phyloP scores from a whole-genome alignment of 495 filamentous ascomycete genomes.

The Penicillium ucsense region DNA sequence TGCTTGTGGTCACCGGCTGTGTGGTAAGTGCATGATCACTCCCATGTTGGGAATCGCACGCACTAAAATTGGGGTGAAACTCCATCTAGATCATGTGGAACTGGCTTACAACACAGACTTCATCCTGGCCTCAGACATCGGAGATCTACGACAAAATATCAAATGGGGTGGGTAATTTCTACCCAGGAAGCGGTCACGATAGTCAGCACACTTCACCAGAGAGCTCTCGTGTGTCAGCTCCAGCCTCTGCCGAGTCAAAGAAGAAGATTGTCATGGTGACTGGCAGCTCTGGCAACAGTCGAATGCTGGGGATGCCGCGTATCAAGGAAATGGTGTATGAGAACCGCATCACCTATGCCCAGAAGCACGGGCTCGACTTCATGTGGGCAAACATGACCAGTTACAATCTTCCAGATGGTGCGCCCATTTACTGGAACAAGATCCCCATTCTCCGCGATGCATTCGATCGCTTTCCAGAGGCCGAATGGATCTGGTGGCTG shows the following conservation, averaged over 20 bases:
- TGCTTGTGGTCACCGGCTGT: not conserved
- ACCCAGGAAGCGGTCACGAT: not conserved
- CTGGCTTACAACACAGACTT: not conserved
- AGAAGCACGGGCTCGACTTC: constrained; percentile 2
- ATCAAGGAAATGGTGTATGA: constrained; percentile 13
- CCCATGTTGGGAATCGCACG: too few relatives aligned
- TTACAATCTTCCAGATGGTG: constrained; percentile 1
- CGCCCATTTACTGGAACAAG: constrained; percentile 8
- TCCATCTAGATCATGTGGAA: not conserved
- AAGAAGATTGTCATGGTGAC: constrained; percentile 9
- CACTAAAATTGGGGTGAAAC: too few relatives aligned
- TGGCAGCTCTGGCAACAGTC: constrained; percentile 5
- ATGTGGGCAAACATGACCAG: constrained; percentile 10
- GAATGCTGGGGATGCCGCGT: constrained; percentile 6
- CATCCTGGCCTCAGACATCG: not conserved
- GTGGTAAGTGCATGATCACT: not conserved
- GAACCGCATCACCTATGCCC: constrained; percentile 7
- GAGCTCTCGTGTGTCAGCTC: not conserved
- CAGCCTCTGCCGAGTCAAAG: not conserved
- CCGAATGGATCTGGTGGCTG: constrained; percentile 6
- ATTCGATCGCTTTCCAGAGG: constrained; percentile 2
- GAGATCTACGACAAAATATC: not conserved
- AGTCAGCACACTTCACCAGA: not conserved
- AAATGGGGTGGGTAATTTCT: not conserved
- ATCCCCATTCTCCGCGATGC: constrained; percentile 2